These are phyloP conservation scores for Guyanaporus albipodus DNA, from an alignment of 768 basidiomycete species.

Conservation along the genomic window DNA sequence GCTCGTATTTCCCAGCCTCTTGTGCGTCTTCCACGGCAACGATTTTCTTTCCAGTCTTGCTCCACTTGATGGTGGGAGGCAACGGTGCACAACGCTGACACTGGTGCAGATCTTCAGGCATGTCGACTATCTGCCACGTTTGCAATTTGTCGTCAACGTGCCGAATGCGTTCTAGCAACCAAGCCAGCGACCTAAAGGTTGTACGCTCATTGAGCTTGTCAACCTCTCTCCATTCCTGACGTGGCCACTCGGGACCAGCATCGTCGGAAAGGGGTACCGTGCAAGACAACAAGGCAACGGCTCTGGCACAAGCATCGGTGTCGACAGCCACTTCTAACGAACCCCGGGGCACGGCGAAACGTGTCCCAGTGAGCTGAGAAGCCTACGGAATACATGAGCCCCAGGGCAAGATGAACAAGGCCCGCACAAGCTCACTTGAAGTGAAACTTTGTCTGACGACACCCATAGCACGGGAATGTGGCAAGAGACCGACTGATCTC, in stretches of 20 bases:
- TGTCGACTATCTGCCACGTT: conserved; percentile 60
- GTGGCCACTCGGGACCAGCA: conserved; percentile 77
- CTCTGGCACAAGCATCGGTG: conserved; percentile 64
- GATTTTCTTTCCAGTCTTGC: conserved; percentile 51
- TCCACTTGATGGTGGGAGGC: conserved; percentile 75
- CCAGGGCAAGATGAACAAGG: neutral
- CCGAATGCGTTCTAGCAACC: conserved; percentile 82
- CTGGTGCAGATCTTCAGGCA: conserved; percentile 42
- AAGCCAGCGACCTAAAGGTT: conserved; percentile 77
- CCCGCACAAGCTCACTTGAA: conserved; percentile 46
- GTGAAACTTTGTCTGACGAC: conserved; percentile 38
- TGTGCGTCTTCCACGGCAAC: conserved; percentile 77
- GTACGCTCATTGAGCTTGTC: conserved; percentile 83
- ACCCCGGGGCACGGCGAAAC: conserved; percentile 60
- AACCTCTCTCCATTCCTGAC: conserved; percentile 69
- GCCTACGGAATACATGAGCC: conserved; percentile 38
- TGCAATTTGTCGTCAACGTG: conserved; percentile 63
- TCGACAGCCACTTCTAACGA: conserved; percentile 48
- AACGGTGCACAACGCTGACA: conserved; percentile 84
- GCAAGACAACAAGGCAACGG: conserved; percentile 77
- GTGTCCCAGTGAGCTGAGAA: conserved; percentile 49
- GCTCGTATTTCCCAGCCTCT: conserved; percentile 87
- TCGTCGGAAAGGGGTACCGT: conserved; percentile 65
- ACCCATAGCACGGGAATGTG: conserved; percentile 68
- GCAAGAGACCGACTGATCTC: conserved; percentile 49